A percentile compares a stretch with the other conserved stretches of the same genome.
phyloP scores from a whole-genome alignment of 2,329 filamentous ascomycete genomes.

The Pyrenochaeta sp. region DNA sequence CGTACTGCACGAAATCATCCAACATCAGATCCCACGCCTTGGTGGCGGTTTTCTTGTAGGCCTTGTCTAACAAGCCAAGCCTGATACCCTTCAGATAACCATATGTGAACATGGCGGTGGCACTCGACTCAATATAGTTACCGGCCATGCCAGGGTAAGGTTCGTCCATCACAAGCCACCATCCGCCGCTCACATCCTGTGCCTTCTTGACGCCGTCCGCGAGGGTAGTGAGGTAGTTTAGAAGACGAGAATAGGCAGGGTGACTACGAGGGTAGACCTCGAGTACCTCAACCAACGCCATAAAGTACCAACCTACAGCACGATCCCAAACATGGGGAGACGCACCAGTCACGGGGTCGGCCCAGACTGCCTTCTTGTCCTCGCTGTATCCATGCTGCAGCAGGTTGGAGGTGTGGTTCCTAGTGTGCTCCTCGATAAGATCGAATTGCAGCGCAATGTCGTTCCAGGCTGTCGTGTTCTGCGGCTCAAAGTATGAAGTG shows the following conservation, averaged over 20 bases:
- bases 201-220: slow-evolving; percentile 54
- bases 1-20: slow-evolving; percentile 56
- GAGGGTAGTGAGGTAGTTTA: slow-evolving; percentile 53
- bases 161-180: slow-evolving; percentile 67
- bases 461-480: slow-evolving; percentile 53
- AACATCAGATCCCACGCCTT: slow-evolving; percentile 57
- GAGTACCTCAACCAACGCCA: slow-evolving; percentile 58
- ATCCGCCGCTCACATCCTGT: slow-evolving; percentile 60
- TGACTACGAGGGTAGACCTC: slow-evolving; percentile 55
- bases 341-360: slow-evolving; percentile 45
- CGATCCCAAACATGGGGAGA: slow-evolving; percentile 49
- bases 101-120: slow-evolving; percentile 60
- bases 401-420: slow-evolving; percentile 44
- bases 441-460: slow-evolving; percentile 52
- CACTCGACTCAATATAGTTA: slow-evolving; percentile 70
- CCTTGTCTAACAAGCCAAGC: slow-evolving; percentile 40
- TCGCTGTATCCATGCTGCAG: slow-evolving; percentile 49
- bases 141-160: slow-evolving; percentile 55
- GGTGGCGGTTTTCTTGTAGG: slow-evolving; percentile 51
- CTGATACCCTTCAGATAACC: slow-evolving; percentile 47
- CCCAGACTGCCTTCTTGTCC: slow-evolving; percentile 46
- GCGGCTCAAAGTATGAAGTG: slow-evolving; percentile 48
- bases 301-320: slow-evolving; percentile 50
- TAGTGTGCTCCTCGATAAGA: slow-evolving; percentile 45
- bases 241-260: slow-evolving; percentile 47